Conservation (phyloP, 441 rosid species). For the Kokia cookei region DNA sequence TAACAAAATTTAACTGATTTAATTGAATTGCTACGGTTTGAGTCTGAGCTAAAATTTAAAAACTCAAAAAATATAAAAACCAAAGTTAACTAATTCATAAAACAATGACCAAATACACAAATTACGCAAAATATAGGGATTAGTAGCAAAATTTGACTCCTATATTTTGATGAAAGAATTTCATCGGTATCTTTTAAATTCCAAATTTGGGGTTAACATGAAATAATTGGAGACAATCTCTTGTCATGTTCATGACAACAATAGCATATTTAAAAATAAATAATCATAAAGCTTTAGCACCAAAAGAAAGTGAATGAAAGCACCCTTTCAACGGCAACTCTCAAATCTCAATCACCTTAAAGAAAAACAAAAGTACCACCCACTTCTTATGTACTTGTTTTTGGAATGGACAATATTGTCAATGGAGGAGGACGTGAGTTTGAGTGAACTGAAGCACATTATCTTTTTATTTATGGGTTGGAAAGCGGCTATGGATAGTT, state of each 20-base stretch:
- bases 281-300: background rate
- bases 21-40: too few species aligned
- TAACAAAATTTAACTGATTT: too few species aligned
- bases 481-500: accelerated
- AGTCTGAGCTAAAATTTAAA: too few species aligned
- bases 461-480: too few species aligned
- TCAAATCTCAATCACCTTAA: background rate
- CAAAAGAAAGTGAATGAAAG: conserved; percentile 24
- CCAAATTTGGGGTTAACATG: background rate
- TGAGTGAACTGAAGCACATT: too few species aligned
- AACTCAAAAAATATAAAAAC: too few species aligned
- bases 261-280: background rate
- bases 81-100: too few species aligned
- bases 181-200: background rate
- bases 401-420: too few species aligned
- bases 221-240: background rate
- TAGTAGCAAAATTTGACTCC: background rate
- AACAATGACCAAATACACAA: too few species aligned
- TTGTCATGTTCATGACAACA: background rate
- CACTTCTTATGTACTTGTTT: too few species aligned
- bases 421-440: too few species aligned
- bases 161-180: background rate
- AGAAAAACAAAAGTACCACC: background rate
- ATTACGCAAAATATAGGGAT: too few species aligned
- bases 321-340: conserved; percentile 37